A percentile compares a stretch with the other conserved stretches of the same genome.
Conservation (phyloP, 2,329 filamentous ascomycete species). For the Colletotrichum cuscutae region DNA sequence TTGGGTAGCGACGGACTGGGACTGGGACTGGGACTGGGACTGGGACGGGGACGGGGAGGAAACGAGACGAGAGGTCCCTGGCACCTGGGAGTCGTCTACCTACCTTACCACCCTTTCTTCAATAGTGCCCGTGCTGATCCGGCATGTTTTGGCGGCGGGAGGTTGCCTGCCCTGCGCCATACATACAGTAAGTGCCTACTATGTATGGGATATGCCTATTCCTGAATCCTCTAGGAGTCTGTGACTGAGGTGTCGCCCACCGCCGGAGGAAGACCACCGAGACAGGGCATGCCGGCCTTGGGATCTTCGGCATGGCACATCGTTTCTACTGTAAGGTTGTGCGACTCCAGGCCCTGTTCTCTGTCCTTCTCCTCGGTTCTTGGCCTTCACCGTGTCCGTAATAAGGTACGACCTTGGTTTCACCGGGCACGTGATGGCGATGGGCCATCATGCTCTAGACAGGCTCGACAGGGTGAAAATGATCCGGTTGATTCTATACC, state of each 20-base stretch:
- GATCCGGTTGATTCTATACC: no score
- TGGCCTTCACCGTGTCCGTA: not conserved
- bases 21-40: no score
- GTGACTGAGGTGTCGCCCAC: no score
- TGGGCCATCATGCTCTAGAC: no score
- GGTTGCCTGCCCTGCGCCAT: not conserved
- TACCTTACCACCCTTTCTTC: not conserved
- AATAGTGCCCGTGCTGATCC: not conserved
- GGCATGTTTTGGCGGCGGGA: not conserved
- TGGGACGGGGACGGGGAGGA: not conserved
- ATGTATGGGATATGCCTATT: no score
- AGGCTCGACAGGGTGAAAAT: no score
- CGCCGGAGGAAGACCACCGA: not conserved
- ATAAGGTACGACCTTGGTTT: not conserved
- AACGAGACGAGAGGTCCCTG: not conserved
- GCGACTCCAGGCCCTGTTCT: not conserved
- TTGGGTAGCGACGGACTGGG: not conserved
- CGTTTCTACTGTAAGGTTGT: not conserved
- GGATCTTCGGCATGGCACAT: not conserved
- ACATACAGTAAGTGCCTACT: no score
- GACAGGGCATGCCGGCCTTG: not conserved
- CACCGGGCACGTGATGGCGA: not conserved
- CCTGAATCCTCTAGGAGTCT: no score
- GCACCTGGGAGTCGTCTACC: not conserved
- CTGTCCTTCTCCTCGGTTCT: not conserved